phyloP scores from a whole-genome alignment of 1,139 yeast genomes.

The Geotrichum klebahnii region DNA sequence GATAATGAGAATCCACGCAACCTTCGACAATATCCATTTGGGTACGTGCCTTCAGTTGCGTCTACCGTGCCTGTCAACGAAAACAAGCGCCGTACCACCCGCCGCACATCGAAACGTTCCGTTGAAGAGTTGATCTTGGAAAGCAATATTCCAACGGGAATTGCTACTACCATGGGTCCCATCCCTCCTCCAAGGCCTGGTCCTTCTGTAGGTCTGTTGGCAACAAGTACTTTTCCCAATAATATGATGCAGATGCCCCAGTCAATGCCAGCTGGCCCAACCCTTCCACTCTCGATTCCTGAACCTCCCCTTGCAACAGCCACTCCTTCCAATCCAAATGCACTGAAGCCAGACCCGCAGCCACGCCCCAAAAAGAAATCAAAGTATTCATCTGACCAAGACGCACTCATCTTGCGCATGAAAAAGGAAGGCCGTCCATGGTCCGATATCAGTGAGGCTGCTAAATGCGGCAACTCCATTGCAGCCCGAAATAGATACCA shows the following conservation, averaged over 20 bases:
- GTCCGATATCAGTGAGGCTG: slow-evolving; percentile 68
- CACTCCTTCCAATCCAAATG: slow-evolving; percentile 38
- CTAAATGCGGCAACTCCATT: slow-evolving; percentile 62
- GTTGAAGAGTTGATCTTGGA: slow-evolving; percentile 34
- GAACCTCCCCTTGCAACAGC: slow-evolving; percentile 39
- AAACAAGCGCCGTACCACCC: slow-evolving; percentile 22
- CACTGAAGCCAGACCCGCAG: slow-evolving; percentile 40
- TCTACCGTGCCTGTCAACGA: slow-evolving; percentile 27
- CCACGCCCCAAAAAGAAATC: slow-evolving; percentile 58
- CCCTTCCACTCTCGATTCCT: slow-evolving; percentile 33
- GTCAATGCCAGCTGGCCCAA: slow-evolving; percentile 18
- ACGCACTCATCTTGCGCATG: slow-evolving; percentile 56
- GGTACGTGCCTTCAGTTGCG: slow-evolving; percentile 28
- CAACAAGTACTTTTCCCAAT: slow-evolving; percentile 17
- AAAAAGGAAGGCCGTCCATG: slow-evolving; percentile 64
- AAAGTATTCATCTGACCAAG: slow-evolving; percentile 66
- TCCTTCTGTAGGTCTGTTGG: slow-evolving; percentile 16
- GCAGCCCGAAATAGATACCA: slow-evolving; percentile 79
- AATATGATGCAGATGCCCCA: background rate
- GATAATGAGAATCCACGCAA: background rate
- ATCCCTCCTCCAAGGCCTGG: slow-evolving; percentile 10
- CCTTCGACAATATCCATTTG: slow-evolving; percentile 24
- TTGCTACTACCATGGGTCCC: slow-evolving; percentile 15
- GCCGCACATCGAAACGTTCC: slow-evolving; percentile 34
- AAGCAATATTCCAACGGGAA: slow-evolving; percentile 30